A percentile compares a stretch with the other conserved stretches of the same genome.
Evolutionary conservation across 2,329 filamentous ascomycete species (phyloP).

Genomic region (Xenoacremonium recifei): DNA sequence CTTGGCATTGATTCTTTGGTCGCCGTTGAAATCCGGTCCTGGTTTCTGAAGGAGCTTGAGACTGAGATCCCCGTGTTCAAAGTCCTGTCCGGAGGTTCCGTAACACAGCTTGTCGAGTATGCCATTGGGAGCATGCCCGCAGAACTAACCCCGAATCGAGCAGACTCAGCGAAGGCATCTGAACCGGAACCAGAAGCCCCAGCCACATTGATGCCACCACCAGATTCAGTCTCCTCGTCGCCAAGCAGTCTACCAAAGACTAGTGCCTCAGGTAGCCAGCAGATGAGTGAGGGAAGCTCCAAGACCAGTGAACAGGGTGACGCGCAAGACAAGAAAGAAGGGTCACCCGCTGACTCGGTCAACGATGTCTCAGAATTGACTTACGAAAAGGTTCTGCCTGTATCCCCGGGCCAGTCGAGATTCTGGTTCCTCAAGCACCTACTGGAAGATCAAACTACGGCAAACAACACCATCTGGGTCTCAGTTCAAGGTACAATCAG

Average conservation of each 20-base stretch:
- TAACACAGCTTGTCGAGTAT: background rate
- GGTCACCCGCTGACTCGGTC: background rate
- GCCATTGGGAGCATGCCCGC: background rate
- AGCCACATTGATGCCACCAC: background rate
- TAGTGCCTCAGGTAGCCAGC: background rate
- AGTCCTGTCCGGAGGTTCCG: constrained; percentile 16
- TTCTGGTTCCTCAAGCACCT: constrained; percentile 39
- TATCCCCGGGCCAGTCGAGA: constrained; percentile 40
- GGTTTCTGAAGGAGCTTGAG: constrained; percentile 46
- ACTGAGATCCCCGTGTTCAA: constrained; percentile 46
- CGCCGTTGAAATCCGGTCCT: constrained; percentile 39
- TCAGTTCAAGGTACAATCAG: constrained; percentile 29
- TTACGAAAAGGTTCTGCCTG: constrained; percentile 15
- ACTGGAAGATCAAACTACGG: constrained; percentile 35
- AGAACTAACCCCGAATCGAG: background rate
- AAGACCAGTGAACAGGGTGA: background rate
- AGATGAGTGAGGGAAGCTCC: background rate
- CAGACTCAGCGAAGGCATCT: background rate
- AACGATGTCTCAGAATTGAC: background rate
- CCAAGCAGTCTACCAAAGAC: background rate
- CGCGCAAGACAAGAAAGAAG: background rate
- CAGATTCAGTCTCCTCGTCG: background rate
- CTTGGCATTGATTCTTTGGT: constrained; percentile 28
- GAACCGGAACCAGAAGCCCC: background rate
- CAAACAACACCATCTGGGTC: constrained; percentile 36